Base-by-base conservation (phyloP, 495 filamentous ascomycete genomes). In the Neurospora terricola region DNA sequence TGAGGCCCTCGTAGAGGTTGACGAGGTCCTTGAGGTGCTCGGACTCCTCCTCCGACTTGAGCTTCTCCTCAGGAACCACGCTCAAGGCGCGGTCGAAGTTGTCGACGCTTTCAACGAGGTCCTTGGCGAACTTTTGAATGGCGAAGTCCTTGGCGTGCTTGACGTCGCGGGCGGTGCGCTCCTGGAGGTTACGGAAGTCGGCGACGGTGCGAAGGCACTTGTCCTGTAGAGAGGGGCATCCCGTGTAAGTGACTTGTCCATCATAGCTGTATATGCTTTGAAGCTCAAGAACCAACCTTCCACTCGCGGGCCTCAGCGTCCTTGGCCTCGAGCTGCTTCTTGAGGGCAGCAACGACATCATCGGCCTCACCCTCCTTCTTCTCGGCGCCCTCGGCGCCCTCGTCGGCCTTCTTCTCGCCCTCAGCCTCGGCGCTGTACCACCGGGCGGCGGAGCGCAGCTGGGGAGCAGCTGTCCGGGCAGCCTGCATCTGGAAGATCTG, bases 101-200 rank as follows among this genome's bases (percentile, higher is more conserved):
- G 86, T 99, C 96, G 80, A 99, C 90, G 78, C 87, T 90, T 77
- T 98, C 96, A 71, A 99, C 87, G 48, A 99, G 90, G 83, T 99
- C 96, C 80, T 91, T 90, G 79, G 95, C 93, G 84, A 99, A 99
- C 71, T 90, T 88, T 81, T 97, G 93, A 80, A 99, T 94, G 73
- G 96, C 96, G 77, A 95, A 99, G 84, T 96, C 93, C 74, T 90
- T 91, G 45, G 94, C 92, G 40, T 87, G 81, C 79, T 96, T 91
- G 82, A 96, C 89, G 66, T 99, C 96, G 76, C 96, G 93, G 83
- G 92, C 90, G 8, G 93, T 95, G 77, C 96, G 93, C 75, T 97
- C 93, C 86, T 98, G 94, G 43, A 98, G 91, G 85, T 98, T 99
- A 77, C 93, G 93, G 88, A 94, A 98, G 75, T 98, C 96, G 80